Base-by-base conservation (phyloP, 805 yeast species). In the Sugiyamaella smithiae region DNA sequence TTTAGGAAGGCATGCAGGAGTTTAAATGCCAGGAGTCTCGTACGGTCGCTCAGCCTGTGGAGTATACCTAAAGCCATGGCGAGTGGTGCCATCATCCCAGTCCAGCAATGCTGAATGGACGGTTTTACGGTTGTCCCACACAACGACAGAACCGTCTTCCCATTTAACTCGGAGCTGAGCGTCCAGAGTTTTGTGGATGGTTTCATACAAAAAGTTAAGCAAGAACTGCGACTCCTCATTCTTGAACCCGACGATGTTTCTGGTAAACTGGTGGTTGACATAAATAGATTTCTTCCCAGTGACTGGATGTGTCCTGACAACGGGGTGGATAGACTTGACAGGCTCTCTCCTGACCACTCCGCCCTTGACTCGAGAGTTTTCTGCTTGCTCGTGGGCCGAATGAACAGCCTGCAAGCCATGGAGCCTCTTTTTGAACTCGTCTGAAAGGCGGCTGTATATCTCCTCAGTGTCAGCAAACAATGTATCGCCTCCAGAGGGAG, bases 1-100 rank as follows among this genome's bases (percentile, higher is more conserved):
- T n/a, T n/a, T n/a, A n/a, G n/a, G 29, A 26, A 26, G 29, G 29
- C 11, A 7, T 11, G 11, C 11, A 26, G 29, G 29, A 26, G 29
- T 26, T 26, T 26, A 26, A 26, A 26, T 7, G 9, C 22, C 38
- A 24, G 35, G 32, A 28, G 47, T 32, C 32, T 42, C 46, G 36
- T 43, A 43, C 4, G 62, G 62, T 62, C 84, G 73, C 63, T 85
- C 91, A 16, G 83, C 91, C 62, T 81, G 79, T 3, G 90, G 86
- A 26, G 90, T 85, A 50, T 83, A 72, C 66, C 91, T 74, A 68
- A 80, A 81, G n/a, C 85, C 84, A 57, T 85, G 91, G 65, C 93
- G 77, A 3, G 47, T 41, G 2, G 32, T 24, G 32, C 38, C 47
- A n/a, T 40, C 16, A 48, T 78, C 84, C 85, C 87, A 85, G 63